phyloP scores from a whole-genome alignment of 768 basidiomycete species.

The Tephrocybe rancida region DNA sequence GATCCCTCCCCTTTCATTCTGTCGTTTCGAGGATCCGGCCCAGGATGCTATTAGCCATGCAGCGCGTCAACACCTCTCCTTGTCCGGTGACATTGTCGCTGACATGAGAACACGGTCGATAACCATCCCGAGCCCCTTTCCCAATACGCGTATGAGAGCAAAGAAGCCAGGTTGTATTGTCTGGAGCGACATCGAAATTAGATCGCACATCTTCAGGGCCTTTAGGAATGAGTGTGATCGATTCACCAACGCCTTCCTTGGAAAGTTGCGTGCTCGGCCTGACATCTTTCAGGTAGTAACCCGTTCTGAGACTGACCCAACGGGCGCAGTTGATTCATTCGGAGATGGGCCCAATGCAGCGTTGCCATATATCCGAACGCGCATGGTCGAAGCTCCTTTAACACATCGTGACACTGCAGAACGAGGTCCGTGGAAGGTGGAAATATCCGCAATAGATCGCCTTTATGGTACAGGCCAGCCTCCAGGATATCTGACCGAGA shows the following conservation, averaged over 20 bases:
- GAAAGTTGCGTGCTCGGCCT: slow-evolving; percentile 28
- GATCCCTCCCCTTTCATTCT: slow-evolving; percentile 21
- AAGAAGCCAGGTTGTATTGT: slow-evolving; percentile 16
- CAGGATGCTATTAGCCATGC: not conserved
- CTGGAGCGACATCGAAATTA: slow-evolving; percentile 24
- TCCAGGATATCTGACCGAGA: not conserved
- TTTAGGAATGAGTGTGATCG: slow-evolving; percentile 26
- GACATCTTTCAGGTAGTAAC: slow-evolving; percentile 32
- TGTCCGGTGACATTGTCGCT: slow-evolving; percentile 5
- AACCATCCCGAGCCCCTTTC: slow-evolving; percentile 7
- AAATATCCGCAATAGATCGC: not conserved
- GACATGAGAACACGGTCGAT: slow-evolving; percentile 17
- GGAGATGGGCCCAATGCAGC: slow-evolving; percentile 21
- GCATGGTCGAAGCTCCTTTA: slow-evolving; percentile 23
- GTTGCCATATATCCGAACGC: not conserved
- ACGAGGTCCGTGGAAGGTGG: not conserved
- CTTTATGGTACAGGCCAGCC: not conserved
- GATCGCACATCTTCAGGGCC: slow-evolving; percentile 32
- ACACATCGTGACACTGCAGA: not conserved
- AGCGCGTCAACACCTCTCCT: not conserved
- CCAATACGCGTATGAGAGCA: slow-evolving; percentile 6
- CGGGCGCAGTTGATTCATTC: slow-evolving; percentile 22
- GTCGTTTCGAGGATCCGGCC: slow-evolving; percentile 6
- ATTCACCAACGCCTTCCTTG: slow-evolving; percentile 27
- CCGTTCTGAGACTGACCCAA: slow-evolving; percentile 28